Base-by-base conservation (phyloP, 106 monocot genomes). In the Dendrobium officinale region DNA sequence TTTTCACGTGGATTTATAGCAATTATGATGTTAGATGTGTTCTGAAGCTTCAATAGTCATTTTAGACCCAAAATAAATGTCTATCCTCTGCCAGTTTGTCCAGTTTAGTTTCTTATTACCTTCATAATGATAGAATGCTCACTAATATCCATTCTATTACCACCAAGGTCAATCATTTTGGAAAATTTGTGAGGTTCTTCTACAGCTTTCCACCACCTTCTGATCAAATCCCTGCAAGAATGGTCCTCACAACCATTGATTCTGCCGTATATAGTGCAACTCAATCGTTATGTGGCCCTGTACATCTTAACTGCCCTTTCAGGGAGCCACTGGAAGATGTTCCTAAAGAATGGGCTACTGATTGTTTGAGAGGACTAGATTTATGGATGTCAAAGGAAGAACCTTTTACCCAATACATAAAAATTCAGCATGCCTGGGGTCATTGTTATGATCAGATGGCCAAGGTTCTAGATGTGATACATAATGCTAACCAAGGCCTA, bases 201-300 rank as follows among this genome's bases (percentile, higher is more conserved):
- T 91, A 87, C 59, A 87, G 72, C 85, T 88, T 97, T 73, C 92
- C 92, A 88, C 89, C 97, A 68, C 92, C 97, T 16, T 85, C 88
- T 42, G 97, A 94, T 86, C 81, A 94, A 80, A 80, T 94, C 72
- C 85, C 77, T 73, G 87, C 92, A 76, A 92, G 92, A 89, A 94
- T 88, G 80, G 86, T 97, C 79, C 93, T 97, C 20, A 97, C 97
- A 61, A 91, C 97, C 55, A 78, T 97, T 80, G 97, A 97, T 75
- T 88, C 92, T 80, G 92, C 90, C 18, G 78, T 83, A 22, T 89
- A 97, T 51, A 80, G 75, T 83, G 92, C 94, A 85, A 97, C 80
- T 73, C 90, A 88, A 84, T 49, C 27, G 72, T 90, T 92, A 82
- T 77, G 54, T 64, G 94, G 97, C 54, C 97, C 97, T 44, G 93